Evolutionary conservation across 208 protist genomes (phyloP), one percentile per base, ranked within the genome.

Genomic region (Trypanosoma mega): DNA sequence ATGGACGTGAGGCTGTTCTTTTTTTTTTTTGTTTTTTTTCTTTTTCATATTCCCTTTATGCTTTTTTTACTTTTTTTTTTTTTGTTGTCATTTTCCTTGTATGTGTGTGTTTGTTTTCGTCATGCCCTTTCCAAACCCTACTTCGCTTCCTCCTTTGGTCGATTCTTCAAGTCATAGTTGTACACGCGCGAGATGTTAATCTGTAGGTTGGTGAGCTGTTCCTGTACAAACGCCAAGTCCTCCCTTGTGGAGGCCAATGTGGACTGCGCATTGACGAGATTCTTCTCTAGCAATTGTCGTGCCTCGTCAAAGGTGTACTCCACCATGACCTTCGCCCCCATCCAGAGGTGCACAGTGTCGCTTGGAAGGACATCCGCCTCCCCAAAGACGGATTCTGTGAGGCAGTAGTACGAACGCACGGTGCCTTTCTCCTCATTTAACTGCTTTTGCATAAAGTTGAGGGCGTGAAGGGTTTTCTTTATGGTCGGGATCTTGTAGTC

Each of bases 221-320:
- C 96, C 73, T 96, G 94, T 45, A 98, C 71, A 78, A 92, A 98
- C 41, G 89, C 84, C n/a, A 98, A 66, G 62, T 98, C 97, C 76
- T 97, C 86, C 68, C 96, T 87, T 16, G 89, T 90, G n/a, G 72
- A 81, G 12, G 61, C 59, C 31, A 98, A 53, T 62, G 94, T 96
- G 58, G 75, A 75, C 30, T 79, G 80, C 18, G 90, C 91, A 41
- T 80, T 86, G 18, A 53, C 65, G 34, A 94, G 50, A 62, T 98
- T 98, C 43, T 89, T 90, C 54, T 81, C 71, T 31, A 98, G 80
- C 56, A 98, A 75, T 31, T 81, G 67, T 30, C 76, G 72, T 2
- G 97, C 97, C 72, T 98, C 97, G 7, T 98, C 96, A 60, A 96
- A 93, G 12, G 90, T 87, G 77, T 98, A 99, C 83, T 99, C 97